Conservation (phyloP, 1,139 yeast genomes). For the Arxiozyma slooffiae region DNA sequence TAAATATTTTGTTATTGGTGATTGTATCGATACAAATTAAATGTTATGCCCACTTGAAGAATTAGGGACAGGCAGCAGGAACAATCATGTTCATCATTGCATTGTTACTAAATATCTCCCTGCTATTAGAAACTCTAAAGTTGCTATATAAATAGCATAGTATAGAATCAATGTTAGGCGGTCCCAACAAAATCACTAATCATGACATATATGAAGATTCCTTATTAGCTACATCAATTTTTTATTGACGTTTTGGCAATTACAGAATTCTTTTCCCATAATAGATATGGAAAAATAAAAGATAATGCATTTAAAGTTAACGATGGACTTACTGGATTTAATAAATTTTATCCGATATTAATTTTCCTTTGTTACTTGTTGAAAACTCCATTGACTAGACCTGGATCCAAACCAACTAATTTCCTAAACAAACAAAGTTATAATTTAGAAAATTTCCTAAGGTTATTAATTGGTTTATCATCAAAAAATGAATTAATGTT, state of each 20-base stretch:
- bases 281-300: conserved; percentile 52
- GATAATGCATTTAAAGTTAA: conserved; percentile 29
- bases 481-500: conserved; percentile 85
- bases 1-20: conserved; percentile 88
- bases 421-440: conserved; percentile 92
- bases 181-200: conserved; percentile 86
- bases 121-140: conserved; percentile 94
- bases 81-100: conserved; percentile 72
- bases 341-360: conserved; percentile 73
- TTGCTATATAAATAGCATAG: conserved; percentile 95
- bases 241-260: conserved; percentile 85
- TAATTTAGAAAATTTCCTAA: conserved; percentile 82
- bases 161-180: conserved; percentile 94
- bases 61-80: conserved; percentile 47
- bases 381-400: conserved; percentile 89
- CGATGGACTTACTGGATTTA: conserved; percentile 36
- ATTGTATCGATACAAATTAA: conserved; percentile 81
- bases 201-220: conserved; percentile 97
- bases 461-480: conserved; percentile 84
- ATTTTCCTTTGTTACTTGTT: conserved; percentile 90
- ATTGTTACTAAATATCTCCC: conserved; percentile 89
- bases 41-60: conserved; percentile 73
- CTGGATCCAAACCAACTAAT: conserved; percentile 83
- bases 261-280: conserved; percentile 83
- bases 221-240: conserved; percentile 83